Percentiles rank a stretch among this genome's conserved stretches.
These are phyloP conservation scores for Starmerella ratchasimensis DNA, from an alignment of 805 yeast species.

Conservation along the genomic window DNA sequence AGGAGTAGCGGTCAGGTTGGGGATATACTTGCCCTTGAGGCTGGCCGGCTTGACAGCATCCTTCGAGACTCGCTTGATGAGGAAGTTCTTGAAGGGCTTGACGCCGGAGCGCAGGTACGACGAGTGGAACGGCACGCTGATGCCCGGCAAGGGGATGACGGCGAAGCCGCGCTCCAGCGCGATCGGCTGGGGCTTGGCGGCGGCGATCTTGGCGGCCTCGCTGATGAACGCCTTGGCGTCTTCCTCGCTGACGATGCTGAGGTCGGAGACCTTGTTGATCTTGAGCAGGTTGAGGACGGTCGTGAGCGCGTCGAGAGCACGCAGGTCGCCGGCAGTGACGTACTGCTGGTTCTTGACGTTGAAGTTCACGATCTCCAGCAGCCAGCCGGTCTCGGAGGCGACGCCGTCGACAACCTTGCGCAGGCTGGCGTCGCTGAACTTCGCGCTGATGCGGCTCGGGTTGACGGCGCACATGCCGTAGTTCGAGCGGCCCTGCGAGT, in stretches of 20 bases:
- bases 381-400: slow-evolving; percentile 73
- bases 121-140: slow-evolving; percentile 99
- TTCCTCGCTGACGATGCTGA: slow-evolving; percentile 70
- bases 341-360: slow-evolving; percentile 97
- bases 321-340: slow-evolving; percentile 96
- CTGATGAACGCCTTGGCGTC: slow-evolving; percentile 78
- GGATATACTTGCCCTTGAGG: slow-evolving; percentile 89
- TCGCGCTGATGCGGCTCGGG: slow-evolving; percentile 80
- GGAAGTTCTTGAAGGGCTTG: slow-evolving; percentile 95
- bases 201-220: slow-evolving; percentile 69
- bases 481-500: slow-evolving; percentile 85
- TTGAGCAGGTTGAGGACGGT: slow-evolving; percentile 89
- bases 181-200: slow-evolving; percentile 90
- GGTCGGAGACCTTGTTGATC: slow-evolving; percentile 80
- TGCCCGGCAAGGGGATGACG: slow-evolving; percentile 94
- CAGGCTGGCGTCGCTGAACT: slow-evolving; percentile 86
- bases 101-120: slow-evolving; percentile 98
- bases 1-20: slow-evolving; percentile 96
- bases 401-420: slow-evolving; percentile 89
- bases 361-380: slow-evolving; percentile 93
- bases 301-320: slow-evolving; percentile 84
- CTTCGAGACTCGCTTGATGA: slow-evolving; percentile 88
- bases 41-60: slow-evolving; percentile 91
- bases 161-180: slow-evolving; percentile 97
- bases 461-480: slow-evolving; percentile 99